phyloP scores from a whole-genome alignment of 2,329 filamentous ascomycete species.

The Dactylellina parvicollis region DNA sequence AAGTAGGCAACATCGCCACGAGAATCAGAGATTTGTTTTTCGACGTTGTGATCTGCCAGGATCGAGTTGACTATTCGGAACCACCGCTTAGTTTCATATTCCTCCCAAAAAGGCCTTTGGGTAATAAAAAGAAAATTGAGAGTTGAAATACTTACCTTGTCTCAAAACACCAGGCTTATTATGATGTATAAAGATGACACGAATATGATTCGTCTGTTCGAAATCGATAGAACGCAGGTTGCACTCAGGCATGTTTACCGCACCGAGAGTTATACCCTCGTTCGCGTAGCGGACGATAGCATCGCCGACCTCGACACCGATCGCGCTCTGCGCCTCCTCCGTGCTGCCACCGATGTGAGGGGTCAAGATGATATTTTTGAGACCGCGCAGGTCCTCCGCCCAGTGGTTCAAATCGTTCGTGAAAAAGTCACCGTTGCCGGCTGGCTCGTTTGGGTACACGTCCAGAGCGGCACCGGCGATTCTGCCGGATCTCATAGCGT shows the following conservation, averaged over 20 bases:
- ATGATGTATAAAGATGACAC: conserved; percentile 95
- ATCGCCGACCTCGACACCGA: conserved; percentile 90
- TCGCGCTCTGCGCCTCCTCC: conserved; percentile 95
- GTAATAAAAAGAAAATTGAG: background rate
- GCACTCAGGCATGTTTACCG: conserved; percentile 97
- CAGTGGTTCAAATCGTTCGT: conserved; percentile 82
- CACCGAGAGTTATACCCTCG: conserved; percentile 84
- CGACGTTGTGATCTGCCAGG: conserved; percentile 93
- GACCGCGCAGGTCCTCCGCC: conserved; percentile 81
- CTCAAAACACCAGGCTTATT: conserved; percentile 95
- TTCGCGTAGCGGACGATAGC: conserved; percentile 94
- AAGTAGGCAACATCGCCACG: conserved; percentile 94
- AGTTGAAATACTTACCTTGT: conserved; percentile 69
- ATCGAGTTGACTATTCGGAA: conserved; percentile 81
- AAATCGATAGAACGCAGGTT: conserved; percentile 86
- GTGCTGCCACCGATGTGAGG: conserved; percentile 98
- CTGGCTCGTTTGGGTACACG: conserved; percentile 93
- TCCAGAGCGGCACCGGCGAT: conserved; percentile 94
- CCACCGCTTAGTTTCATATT: conserved; percentile 45
- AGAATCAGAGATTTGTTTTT: conserved; percentile 98
- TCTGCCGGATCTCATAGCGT: conserved; percentile 84
- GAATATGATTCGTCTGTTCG: conserved; percentile 87
- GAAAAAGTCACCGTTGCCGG: conserved; percentile 95
- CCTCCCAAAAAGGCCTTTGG: too few relatives aligned
- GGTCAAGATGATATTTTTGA: conserved; percentile 94